These are phyloP conservation scores for Triticum turgidum DNA, from an alignment of 176 grass and related monocot genomes.

Conservation along the genomic window DNA sequence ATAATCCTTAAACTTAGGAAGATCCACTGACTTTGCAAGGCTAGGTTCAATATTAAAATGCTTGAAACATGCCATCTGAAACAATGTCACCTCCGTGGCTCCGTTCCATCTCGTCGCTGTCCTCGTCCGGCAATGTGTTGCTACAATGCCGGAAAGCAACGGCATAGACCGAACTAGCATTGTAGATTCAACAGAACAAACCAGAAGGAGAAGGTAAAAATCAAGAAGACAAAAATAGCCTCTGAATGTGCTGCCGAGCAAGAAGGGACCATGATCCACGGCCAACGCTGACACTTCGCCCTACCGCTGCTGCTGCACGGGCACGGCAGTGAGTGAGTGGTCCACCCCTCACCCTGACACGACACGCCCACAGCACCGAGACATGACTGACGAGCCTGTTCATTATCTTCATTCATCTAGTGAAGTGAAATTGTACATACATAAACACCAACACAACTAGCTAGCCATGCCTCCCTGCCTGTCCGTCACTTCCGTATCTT, in stretches of 20 bases:
- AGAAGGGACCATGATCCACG: conserved; percentile 8
- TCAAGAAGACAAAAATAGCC: too few species aligned
- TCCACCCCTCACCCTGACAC: not conserved
- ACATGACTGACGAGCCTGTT: not conserved
- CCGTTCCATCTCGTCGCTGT: not conserved
- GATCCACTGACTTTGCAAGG: too few species aligned
- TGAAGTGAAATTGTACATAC: conserved; percentile 22
- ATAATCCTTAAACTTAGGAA: too few species aligned
- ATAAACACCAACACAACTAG: not conserved
- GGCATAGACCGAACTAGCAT: not conserved
- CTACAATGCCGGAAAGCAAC: not conserved
- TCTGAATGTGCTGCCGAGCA: not conserved
- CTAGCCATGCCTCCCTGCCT: not conserved
- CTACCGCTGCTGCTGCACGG: not conserved
- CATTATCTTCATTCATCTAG: conserved; percentile 25
- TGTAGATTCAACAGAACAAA: too few species aligned
- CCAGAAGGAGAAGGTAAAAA: not conserved
- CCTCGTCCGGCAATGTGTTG: not conserved
- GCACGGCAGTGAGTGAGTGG: not conserved
- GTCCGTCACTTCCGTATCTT: not conserved
- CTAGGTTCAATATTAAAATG: too few species aligned
- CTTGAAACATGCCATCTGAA: too few species aligned
- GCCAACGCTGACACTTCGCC: conserved; percentile 30
- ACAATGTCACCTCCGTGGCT: not conserved
- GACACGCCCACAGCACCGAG: not conserved